Evolutionary conservation across 2,329 filamentous ascomycete species (phyloP), one percentile per base, ranked within the genome.

Genomic region (Sporothrix pallida): DNA sequence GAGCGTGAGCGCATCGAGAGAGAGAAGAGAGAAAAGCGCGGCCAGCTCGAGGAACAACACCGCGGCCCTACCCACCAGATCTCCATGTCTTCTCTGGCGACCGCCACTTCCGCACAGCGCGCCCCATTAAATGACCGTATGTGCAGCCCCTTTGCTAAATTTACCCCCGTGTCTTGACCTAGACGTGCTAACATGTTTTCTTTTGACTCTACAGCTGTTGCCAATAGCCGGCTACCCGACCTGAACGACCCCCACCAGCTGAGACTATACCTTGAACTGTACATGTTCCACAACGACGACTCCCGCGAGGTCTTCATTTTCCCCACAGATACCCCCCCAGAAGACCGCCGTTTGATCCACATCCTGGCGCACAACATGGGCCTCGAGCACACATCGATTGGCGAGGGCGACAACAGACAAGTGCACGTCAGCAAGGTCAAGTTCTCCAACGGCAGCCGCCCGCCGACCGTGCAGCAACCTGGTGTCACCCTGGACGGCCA

Each of bases 41-140:
- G 96, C 68, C 96, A 99, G 83, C 88, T 99, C 13, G 95, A 99
- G 82, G 96, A 99, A 83, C 96, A 99, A 82, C 96, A 99, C 82
- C 91, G 95, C 80, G 63, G 90, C 91, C 79, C 88, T 96, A 75
- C 93, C 96, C 93, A 91, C 72, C 95, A 98, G 82, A 90, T 91
- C 71, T 98, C 95, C 13, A 90, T 97, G 80, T 93, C 94, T 77
- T 96, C 94, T 7, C 86, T 97, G 48, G 68, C 74, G 2, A 75
- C 76, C 7, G 54, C 76, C 8, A 73, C 73, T 3, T 74, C 75
- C 7, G 65, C 71, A 5, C 74, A 74, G 46, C 73, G 75, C 1
- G 8, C 63, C 1, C 46, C 63, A 2, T 23, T 63, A 4, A 73
- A 73, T 44, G 73, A 75, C 7, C 62, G 62, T 67, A 67, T 20